Evolutionary conservation across 441 rosid species (phyloP), one percentile per base, ranked within the genome.

Genomic region (Euphorbia corollata): DNA sequence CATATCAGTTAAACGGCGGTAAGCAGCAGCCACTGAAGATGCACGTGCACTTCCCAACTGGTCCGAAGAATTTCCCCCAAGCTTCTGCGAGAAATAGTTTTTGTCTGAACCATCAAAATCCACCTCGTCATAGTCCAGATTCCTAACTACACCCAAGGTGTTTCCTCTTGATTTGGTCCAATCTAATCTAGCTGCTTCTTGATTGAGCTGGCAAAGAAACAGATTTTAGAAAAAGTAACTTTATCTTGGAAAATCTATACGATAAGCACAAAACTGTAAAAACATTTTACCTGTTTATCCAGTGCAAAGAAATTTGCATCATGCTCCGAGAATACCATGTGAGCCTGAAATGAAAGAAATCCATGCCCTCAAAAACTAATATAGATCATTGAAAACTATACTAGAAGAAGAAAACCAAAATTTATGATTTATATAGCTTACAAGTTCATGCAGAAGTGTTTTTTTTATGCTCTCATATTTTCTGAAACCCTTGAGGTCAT

Each of bases 401-500:
- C 1, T 38, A 59, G 34, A 57, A 68, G 43, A 38, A 58, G 24
- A 38, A 23, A 56, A 56, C 16, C 32, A 23, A 11, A 71, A 45
- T 9, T 61, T 64, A 60, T 18, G 61, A 24, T 56, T 38, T 19
- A 68, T 39, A 63, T 38, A 56, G 68, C 86, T 77, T 84, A 91
- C 99, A 64, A 91, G 98, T 83, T 94, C 99, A 74, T 94, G 99
- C 73, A 94, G 70, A 58, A 94, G 90, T 63, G 99, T 91, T 77
- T 87, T 87, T 77, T 90, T 91, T 5, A 91, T 90, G 82, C 92
- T 86, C 58, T 84, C 96, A 62, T 89, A 94, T 84, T 94, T 94
- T 83, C 98, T 85, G 72, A 94, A 94, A 63, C 91, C 95, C 73
- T 85, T 87, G 69, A 91, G 92, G 77, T 91, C 97, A 85, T 94